Evolutionary conservation across 345 rosid genomes (phyloP).

Genomic region (Moricandia moricandioides): DNA sequence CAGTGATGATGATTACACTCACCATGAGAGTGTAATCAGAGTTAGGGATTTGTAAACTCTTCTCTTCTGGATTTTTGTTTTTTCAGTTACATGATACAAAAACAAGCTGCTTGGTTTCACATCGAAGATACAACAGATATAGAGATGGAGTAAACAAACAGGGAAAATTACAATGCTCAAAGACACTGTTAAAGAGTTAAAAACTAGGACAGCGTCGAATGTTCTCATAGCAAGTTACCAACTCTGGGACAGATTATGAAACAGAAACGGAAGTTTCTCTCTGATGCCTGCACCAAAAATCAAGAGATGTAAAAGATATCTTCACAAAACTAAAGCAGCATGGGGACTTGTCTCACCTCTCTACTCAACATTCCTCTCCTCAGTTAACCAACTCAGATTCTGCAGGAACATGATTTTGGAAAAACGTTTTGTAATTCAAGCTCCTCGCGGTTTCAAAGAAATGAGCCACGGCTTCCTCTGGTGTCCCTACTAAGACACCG

Average conservation of each 20-base stretch:
- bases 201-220: conserved; percentile 3
- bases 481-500: conserved; percentile 91
- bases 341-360: conserved; percentile 14
- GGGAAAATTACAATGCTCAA: conserved; percentile 10
- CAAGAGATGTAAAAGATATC: neutral
- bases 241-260: neutral
- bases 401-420: conserved; percentile 39
- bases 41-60: too few relatives aligned
- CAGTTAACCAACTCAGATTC: conserved; percentile 53
- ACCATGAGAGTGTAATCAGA: too few relatives aligned
- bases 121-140: neutral
- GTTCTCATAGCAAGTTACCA: conserved; percentile 11
- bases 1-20: too few relatives aligned
- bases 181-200: conserved; percentile 16
- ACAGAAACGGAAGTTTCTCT: neutral
- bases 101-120: conserved; percentile 7
- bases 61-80: neutral
- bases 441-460: conserved; percentile 79
- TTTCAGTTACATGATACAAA: neutral
- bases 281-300: conserved; percentile 21
- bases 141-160: neutral
- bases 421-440: conserved; percentile 49
- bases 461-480: conserved; percentile 91
- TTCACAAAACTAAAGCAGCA: neutral
- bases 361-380: conserved; percentile 36